These are phyloP conservation scores for Marvania coccoides DNA, from an alignment of 139 green algal genomes.

Conservation along the genomic window DNA sequence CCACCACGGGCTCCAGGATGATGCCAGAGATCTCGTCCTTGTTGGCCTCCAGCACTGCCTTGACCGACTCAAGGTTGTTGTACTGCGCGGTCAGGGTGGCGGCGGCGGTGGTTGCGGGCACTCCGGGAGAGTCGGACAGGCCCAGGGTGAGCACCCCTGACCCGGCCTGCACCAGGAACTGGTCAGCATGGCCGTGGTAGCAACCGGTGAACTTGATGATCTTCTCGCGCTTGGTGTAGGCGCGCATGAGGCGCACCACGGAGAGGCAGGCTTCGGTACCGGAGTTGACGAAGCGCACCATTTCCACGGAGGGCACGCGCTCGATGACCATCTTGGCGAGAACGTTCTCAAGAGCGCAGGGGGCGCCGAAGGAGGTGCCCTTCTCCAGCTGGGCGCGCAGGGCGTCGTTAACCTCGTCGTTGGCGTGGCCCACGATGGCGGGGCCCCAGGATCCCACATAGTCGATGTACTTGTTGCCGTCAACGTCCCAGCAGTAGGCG, in stretches of 20 bases:
- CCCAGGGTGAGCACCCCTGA: conserved; percentile 93
- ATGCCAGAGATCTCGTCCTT: conserved; percentile 94
- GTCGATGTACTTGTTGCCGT: conserved; percentile 90
- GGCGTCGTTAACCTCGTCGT: conserved; percentile 92
- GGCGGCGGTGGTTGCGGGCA: conserved; percentile 53
- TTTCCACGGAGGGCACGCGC: conserved; percentile 93
- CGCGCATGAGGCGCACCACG: conserved; percentile 95
- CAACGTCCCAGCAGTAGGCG: conserved; percentile 85
- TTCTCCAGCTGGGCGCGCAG: conserved; percentile 90
- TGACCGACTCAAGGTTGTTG: conserved; percentile 68
- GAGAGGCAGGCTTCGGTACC: conserved; percentile 98
- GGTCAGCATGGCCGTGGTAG: conserved; percentile 98
- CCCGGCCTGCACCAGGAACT: conserved; percentile 92
- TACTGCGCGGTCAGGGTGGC: conserved; percentile 57
- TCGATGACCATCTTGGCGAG: conserved; percentile 97
- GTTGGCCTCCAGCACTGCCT: conserved; percentile 83
- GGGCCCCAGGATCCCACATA: conserved; percentile 97
- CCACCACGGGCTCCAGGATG: conserved; percentile 98
- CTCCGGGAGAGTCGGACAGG: conserved; percentile 93
- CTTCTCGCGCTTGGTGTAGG: conserved; percentile 95
- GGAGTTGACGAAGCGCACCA: conserved; percentile 96
- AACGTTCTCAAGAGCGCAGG: conserved; percentile 95
- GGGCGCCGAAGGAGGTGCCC: conserved; percentile 95
- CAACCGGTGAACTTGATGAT: conserved; percentile 98
- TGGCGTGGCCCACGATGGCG: conserved; percentile 87